Evolutionary conservation across 2,329 filamentous ascomycete species (phyloP), one percentile per base, ranked within the genome.

Genomic region (Ceratocystis cubensis): DNA sequence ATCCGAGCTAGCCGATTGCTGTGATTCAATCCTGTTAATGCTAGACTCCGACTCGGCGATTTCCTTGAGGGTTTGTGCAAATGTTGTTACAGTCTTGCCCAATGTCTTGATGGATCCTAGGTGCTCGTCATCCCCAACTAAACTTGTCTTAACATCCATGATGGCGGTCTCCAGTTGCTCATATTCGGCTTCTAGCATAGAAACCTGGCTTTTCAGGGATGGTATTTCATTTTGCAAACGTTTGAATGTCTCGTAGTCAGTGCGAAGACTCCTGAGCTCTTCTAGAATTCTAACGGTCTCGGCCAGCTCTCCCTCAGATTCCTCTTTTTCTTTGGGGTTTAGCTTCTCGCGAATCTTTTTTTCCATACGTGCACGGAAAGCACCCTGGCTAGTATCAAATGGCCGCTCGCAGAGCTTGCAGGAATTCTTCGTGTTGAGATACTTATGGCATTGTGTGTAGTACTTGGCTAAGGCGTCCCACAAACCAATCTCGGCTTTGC

Each of bases 51-150:
- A 85, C 46, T 86, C 85, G 61, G 80, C 79, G 68, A 93, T 88
- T 57, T 96, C 90, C 68, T 80, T 82, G 69, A 85, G 78, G 56
- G 87, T 87, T 73, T 89, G 88, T 7, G 82, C 77, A 68, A 99
- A 95, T 67, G 82, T 88, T 67, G 83, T 80, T 6, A 96, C 85
- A 1, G 88, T 90, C 74, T 89, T 91, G 57, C 82, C 81, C 70
- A 96, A 80, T 2, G 85, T 83, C 68, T 96, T 90, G 5, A 93
- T 78, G 48, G 94, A 89, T 70, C 84, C 82, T 72, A 86, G 87
- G 57, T 82, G 79, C 64, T 82, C 84, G 68, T 88, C 83, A 64
- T 84, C 82, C 57, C 86, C 81, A 56, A 82, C 79, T 64, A 94
- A 85, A 2, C 78, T 74, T 45, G 81, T 81, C 71, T 96, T 91